These are phyloP conservation scores for Russula ochroleuca DNA, from an alignment of 768 basidiomycete species.

Conservation along the genomic window DNA sequence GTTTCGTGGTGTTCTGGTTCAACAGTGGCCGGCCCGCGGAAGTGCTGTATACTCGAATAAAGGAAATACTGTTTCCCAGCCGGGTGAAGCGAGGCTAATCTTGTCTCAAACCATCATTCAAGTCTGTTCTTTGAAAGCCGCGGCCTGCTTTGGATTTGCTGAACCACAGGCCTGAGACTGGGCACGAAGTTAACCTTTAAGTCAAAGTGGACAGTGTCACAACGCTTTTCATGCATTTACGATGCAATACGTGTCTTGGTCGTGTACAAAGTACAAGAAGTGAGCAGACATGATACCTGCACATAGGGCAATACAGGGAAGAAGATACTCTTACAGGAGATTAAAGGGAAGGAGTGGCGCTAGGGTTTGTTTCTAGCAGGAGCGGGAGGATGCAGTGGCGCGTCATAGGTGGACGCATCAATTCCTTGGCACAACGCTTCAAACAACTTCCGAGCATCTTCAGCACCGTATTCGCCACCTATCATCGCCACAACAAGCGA, in stretches of 20 bases:
- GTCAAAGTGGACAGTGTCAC: background rate
- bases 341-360: background rate
- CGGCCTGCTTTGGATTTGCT: too few relatives aligned
- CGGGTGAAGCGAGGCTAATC: too few relatives aligned
- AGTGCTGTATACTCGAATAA: too few relatives aligned
- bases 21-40: too few relatives aligned
- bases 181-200: too few relatives aligned
- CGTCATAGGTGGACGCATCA: constrained; percentile 42
- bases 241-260: background rate
- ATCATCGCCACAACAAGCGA: constrained; percentile 48
- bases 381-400: constrained; percentile 1
- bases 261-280: background rate
- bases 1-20: too few relatives aligned
- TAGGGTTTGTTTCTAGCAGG: background rate
- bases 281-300: background rate
- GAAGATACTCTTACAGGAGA: background rate
- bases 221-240: background rate
- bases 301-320: background rate
- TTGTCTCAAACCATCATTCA: too few relatives aligned
- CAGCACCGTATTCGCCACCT: constrained; percentile 45
- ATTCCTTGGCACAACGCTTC: constrained; percentile 47
- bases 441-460: constrained; percentile 47
- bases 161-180: too few relatives aligned
- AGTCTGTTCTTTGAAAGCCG: too few relatives aligned
- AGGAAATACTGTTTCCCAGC: too few relatives aligned